Percentiles rank a stretch among this genome's conserved stretches.
phyloP scores from a whole-genome alignment of 305 asterid species.

The Nicotiana rustica region DNA sequence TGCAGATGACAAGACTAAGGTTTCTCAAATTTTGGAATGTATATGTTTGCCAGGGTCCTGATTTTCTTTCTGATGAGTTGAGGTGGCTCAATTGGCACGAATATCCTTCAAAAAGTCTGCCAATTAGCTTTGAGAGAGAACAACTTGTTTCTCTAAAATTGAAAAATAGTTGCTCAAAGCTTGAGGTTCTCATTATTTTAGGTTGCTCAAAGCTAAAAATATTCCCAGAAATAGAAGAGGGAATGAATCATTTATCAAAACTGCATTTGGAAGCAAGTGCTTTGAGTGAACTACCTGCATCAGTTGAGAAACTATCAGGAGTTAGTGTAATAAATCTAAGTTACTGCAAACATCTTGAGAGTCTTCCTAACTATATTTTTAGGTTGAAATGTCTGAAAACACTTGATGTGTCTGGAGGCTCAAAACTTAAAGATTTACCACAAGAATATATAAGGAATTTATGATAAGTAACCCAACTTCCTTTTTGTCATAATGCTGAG shows the following conservation, averaged over 20 bases:
- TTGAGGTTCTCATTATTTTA: slow-evolving; percentile 7
- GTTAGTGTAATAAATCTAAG: slow-evolving; percentile 26
- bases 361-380: slow-evolving; percentile 14
- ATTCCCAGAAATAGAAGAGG: slow-evolving; percentile 28
- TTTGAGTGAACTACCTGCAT: slow-evolving; percentile 29
- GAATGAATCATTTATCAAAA: not conserved
- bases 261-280: slow-evolving; percentile 18
- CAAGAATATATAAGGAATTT: not conserved
- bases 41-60: not conserved
- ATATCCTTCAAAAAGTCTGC: slow-evolving; percentile 26
- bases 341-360: slow-evolving; percentile 26
- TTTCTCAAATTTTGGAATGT: slow-evolving; percentile 6
- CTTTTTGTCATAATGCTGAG: too few relatives aligned
- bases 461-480: too few relatives aligned
- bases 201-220: slow-evolving; percentile 22
- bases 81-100: slow-evolving; percentile 31
- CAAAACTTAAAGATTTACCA: slow-evolving; percentile 2
- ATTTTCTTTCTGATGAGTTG: slow-evolving; percentile 26
- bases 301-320: slow-evolving; percentile 24
- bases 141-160: slow-evolving; percentile 14
- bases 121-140: slow-evolving; percentile 21
- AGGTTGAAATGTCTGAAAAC: slow-evolving; percentile 27
- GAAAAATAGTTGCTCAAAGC: slow-evolving; percentile 28
- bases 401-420: slow-evolving; percentile 21
- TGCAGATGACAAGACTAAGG: slow-evolving; percentile 19